phyloP scores from a whole-genome alignment of 2,329 filamentous ascomycete species.

The Davidsoniella australis region DNA sequence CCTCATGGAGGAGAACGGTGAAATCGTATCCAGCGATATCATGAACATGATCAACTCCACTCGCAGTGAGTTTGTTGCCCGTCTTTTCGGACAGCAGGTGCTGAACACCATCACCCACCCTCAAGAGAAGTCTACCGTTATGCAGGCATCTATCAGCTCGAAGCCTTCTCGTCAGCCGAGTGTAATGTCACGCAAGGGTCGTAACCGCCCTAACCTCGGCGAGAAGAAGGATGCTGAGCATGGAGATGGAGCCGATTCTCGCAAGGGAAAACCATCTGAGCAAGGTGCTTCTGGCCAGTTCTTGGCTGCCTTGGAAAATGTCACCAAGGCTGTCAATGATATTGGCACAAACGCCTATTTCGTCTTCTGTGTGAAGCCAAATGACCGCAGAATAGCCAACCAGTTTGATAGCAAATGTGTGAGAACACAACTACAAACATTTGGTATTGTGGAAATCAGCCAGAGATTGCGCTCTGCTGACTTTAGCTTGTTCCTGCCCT shows the following conservation, averaged over 20 bases:
- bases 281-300: slow-evolving; percentile 91
- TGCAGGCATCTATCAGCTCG: slow-evolving; percentile 91
- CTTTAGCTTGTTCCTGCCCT: slow-evolving; percentile 89
- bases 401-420: slow-evolving; percentile 99
- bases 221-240: slow-evolving; percentile 19
- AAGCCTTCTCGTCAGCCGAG: slow-evolving; percentile 87
- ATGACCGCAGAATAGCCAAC: slow-evolving; percentile 90
- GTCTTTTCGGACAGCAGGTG: slow-evolving; percentile 91
- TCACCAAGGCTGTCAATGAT: slow-evolving; percentile 70
- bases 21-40: slow-evolving; percentile 86
- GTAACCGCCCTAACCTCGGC: slow-evolving; percentile 21
- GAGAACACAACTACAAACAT: slow-evolving; percentile 79
- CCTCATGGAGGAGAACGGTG: slow-evolving; percentile 85
- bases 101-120: slow-evolving; percentile 88
- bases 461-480: slow-evolving; percentile 83
- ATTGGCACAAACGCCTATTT: slow-evolving; percentile 86
- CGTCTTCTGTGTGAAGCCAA: slow-evolving; percentile 92
- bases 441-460: slow-evolving; percentile 93
- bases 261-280: slow-evolving; percentile 32
- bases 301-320: slow-evolving; percentile 71
- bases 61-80: slow-evolving; percentile 73
- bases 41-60: slow-evolving; percentile 85
- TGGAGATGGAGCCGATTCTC: slow-evolving; percentile 27
- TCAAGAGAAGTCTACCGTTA: slow-evolving; percentile 72
- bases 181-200: slow-evolving; percentile 61